Evolutionary conservation across 345 rosid species (phyloP).

Genomic region (Ricinus communis): DNA sequence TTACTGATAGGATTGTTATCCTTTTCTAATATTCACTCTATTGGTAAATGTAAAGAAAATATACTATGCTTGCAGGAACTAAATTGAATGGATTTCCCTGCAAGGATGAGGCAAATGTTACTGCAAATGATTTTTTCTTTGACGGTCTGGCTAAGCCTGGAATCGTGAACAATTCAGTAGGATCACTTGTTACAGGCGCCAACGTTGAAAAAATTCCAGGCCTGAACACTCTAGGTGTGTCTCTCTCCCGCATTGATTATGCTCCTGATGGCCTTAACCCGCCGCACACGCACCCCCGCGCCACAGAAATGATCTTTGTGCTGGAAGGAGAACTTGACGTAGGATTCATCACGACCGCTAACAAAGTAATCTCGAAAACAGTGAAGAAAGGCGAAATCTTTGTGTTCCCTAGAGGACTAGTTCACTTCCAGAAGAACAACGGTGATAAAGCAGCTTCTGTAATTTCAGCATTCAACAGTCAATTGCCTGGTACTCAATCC

Average conservation of each 20-base stretch:
- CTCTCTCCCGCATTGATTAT: constrained; percentile 25
- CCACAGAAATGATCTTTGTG: constrained; percentile 28
- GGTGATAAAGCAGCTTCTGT: constrained; percentile 21
- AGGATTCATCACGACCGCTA: constrained; percentile 30
- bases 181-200: constrained; percentile 28
- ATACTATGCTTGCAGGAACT: constrained; percentile 9
- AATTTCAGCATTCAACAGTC: constrained; percentile 30
- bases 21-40: background rate
- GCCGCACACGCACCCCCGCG: constrained; percentile 35
- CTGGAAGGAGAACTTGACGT: constrained; percentile 30
- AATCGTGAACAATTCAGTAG: constrained; percentile 21
- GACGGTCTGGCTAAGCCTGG: constrained; percentile 24
- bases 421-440: constrained; percentile 34
- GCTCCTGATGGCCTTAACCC: constrained; percentile 26
- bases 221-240: constrained; percentile 29
- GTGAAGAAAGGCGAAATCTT: constrained; percentile 22
- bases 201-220: constrained; percentile 34
- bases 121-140: constrained; percentile 28
- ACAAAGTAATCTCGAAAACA: constrained; percentile 21
- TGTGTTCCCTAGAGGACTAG: constrained; percentile 31
- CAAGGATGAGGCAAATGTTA: constrained; percentile 22
- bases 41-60: no score
- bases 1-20: no score
- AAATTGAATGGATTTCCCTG: constrained; percentile 33
- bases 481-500: constrained; percentile 32